phyloP scores from a whole-genome alignment of 2,329 filamentous ascomycete genomes.

The Aspergillus intermedius region DNA sequence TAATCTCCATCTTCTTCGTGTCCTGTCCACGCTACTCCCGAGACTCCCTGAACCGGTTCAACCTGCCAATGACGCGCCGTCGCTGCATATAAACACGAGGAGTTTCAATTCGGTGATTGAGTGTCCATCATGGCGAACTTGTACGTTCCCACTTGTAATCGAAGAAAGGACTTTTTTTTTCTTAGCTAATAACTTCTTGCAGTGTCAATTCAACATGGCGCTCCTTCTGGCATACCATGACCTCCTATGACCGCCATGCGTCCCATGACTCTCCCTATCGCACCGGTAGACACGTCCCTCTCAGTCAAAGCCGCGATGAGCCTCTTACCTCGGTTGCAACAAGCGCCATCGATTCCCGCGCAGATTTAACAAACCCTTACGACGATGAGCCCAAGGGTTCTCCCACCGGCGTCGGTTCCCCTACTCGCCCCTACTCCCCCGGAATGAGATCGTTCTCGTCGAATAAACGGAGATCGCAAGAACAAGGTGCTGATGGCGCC shows the following conservation, averaged over 20 bases:
- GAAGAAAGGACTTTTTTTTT: background rate
- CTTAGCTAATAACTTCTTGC: slow-evolving; percentile 1
- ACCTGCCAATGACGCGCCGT: slow-evolving; percentile 11
- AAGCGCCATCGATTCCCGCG: slow-evolving; percentile 75
- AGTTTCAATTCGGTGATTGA: slow-evolving; percentile 3
- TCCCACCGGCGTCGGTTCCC: slow-evolving; percentile 49
- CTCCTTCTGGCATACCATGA: slow-evolving; percentile 93
- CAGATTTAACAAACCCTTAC: slow-evolving; percentile 74
- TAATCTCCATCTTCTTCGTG: background rate
- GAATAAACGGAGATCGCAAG: slow-evolving; percentile 53
- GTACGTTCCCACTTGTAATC: slow-evolving; percentile 9
- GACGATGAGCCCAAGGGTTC: slow-evolving; percentile 62
- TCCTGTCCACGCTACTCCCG: background rate
- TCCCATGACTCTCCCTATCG: slow-evolving; percentile 89
- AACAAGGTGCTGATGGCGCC: slow-evolving; percentile 60
- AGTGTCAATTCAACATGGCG: slow-evolving; percentile 69
- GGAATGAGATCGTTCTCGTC: slow-evolving; percentile 76
- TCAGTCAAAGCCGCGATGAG: slow-evolving; percentile 73
- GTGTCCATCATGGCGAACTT: slow-evolving; percentile 13
- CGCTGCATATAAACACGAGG: slow-evolving; percentile 6
- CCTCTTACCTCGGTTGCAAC: slow-evolving; percentile 84
- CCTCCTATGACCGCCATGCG: slow-evolving; percentile 74
- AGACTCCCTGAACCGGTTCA: background rate
- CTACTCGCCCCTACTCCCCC: slow-evolving; percentile 74
- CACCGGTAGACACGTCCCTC: slow-evolving; percentile 80